Evolutionary conservation across 75 land plant species (phyloP).

Genomic region (Selaginella moellendorffii): DNA sequence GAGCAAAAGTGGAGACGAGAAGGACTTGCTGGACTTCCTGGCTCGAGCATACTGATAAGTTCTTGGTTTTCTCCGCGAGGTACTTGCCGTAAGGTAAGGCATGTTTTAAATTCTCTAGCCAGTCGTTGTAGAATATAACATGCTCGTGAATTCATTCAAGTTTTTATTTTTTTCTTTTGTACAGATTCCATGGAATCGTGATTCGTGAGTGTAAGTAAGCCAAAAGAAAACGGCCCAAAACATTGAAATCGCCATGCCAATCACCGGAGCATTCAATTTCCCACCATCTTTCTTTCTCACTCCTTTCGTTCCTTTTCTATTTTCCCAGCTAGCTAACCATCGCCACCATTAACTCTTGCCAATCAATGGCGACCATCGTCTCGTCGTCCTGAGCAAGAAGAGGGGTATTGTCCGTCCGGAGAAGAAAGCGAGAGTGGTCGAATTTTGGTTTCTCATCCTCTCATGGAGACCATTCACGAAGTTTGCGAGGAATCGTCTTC

Average conservation of each 20-base stretch:
- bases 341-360: too few species aligned
- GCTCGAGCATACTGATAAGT: conserved; percentile 2
- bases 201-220: neutral
- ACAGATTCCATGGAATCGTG: neutral
- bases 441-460: too few species aligned
- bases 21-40: conserved; percentile 21
- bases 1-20: conserved; percentile 10
- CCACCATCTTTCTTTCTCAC: neutral
- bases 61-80: too few species aligned
- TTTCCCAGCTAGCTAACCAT: neutral
- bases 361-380: too few species aligned
- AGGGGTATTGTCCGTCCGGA: too few species aligned
- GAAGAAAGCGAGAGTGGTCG: too few species aligned
- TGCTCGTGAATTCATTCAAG: too few species aligned
- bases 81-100: neutral
- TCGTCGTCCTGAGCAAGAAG: too few species aligned
- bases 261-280: neutral
- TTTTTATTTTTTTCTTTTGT: too few species aligned
- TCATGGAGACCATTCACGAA: neutral
- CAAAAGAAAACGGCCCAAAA: neutral
- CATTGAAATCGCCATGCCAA: too few species aligned
- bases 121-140: too few species aligned
- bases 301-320: neutral
- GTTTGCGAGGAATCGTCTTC: neutral
- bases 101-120: neutral